phyloP scores from a whole-genome alignment of 2,329 filamentous ascomycete species.

The Fusarium agapanthi region DNA sequence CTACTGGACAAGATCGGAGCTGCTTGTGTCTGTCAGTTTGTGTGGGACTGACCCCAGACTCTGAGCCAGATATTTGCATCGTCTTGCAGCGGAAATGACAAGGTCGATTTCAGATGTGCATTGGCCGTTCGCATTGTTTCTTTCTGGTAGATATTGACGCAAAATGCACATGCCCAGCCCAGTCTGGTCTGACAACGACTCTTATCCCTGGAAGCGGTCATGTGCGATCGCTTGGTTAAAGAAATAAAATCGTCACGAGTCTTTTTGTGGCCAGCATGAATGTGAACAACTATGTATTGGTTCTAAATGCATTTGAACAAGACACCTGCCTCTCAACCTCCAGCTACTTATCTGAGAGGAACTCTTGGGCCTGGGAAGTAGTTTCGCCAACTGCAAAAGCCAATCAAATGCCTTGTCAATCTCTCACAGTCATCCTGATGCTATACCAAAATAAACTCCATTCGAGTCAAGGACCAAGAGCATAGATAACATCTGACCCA shows the following conservation, averaged over 20 bases:
- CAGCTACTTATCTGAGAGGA: background rate
- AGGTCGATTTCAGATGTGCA: background rate
- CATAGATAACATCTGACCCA: background rate
- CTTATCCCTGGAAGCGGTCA: fast-evolving
- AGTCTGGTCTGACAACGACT: fast-evolving
- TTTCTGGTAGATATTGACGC: fast-evolving
- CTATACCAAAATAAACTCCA: background rate
- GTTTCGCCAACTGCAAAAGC: background rate
- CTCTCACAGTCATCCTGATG: fast-evolving
- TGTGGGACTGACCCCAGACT: background rate
- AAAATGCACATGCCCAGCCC: fast-evolving
- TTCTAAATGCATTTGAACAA: background rate
- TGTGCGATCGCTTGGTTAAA: fast-evolving
- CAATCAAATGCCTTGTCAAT: background rate
- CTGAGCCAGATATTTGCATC: background rate
- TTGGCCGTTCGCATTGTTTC: background rate
- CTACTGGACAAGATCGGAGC: background rate
- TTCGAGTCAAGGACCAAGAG: fast-evolving
- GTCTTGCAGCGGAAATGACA: background rate
- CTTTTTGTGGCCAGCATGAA: background rate
- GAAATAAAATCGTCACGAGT: background rate
- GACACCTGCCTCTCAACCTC: fast-evolving
- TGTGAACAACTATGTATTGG: background rate
- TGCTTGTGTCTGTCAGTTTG: background rate
- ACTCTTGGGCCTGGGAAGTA: fast-evolving